Percentiles rank a stretch among this genome's conserved stretches.
phyloP scores from a whole-genome alignment of 208 protist species.

The Naegleria fowleri region DNA sequence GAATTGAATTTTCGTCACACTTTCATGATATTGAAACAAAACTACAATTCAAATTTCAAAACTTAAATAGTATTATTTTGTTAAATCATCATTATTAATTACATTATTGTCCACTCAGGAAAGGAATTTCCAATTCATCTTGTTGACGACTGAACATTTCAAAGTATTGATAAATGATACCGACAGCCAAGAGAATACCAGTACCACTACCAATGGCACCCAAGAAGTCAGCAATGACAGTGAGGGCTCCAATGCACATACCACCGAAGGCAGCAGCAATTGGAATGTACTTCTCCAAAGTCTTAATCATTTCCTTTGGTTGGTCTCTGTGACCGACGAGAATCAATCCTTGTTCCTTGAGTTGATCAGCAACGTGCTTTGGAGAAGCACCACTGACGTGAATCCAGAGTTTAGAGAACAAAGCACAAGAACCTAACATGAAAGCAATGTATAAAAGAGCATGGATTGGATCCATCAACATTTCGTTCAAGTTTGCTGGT shows the following conservation, averaged over 20 bases:
- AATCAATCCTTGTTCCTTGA: constrained; percentile 88
- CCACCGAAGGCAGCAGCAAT: constrained; percentile 98
- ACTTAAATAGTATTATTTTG: neutral
- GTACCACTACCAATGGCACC: constrained; percentile 94
- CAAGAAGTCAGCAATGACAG: constrained; percentile 96
- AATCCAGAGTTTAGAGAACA: constrained; percentile 99
- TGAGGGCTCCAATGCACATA: constrained; percentile 98
- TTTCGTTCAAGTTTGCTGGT: constrained; percentile 83
- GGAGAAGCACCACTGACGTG: constrained; percentile 91
- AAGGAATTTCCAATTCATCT: neutral
- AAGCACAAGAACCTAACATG: constrained; percentile 91
- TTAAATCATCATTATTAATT: neutral
- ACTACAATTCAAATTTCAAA: no score
- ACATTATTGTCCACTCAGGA: neutral
- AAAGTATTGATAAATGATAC: constrained; percentile 99
- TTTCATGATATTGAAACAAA: no score
- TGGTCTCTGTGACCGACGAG: constrained; percentile 75
- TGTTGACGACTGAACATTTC: constrained; percentile 91
- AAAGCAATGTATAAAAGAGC: constrained; percentile 96
- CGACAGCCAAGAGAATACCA: constrained; percentile 98
- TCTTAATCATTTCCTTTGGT: constrained; percentile 71
- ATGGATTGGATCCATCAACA: constrained; percentile 95
- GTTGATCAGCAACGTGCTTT: constrained; percentile 94
- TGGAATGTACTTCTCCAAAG: constrained; percentile 94
- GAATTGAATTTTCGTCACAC: no score